Conservation (phyloP, 768 basidiomycete genomes). For the Phallus indusiatus region DNA sequence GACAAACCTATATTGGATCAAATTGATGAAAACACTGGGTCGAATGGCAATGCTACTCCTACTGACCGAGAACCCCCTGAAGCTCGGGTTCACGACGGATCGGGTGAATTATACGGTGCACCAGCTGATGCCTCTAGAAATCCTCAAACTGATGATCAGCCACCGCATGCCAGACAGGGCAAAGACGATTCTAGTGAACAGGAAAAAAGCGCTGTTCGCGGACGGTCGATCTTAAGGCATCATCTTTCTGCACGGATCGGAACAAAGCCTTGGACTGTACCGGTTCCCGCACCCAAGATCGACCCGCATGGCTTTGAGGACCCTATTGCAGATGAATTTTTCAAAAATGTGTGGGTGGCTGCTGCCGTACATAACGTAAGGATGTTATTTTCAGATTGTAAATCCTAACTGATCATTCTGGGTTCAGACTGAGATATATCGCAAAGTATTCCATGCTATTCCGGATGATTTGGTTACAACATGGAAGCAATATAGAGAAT, state of each 20-base stretch:
- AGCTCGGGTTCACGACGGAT: constrained; percentile 29
- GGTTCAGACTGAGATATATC: constrained; percentile 82
- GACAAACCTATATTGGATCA: constrained; percentile 22
- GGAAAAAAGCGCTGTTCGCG: constrained; percentile 40
- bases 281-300: constrained; percentile 59
- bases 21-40: constrained; percentile 16
- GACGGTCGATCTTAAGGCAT: constrained; percentile 44
- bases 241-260: constrained; percentile 43
- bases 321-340: constrained; percentile 79
- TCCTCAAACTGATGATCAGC: constrained; percentile 33
- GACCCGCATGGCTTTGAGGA: constrained; percentile 79
- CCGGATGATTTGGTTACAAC: constrained; percentile 91
- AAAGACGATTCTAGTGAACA: constrained; percentile 35
- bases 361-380: constrained; percentile 83
- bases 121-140: constrained; percentile 42
- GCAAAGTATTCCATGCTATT: constrained; percentile 88
- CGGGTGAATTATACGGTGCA: constrained; percentile 37
- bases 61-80: constrained; percentile 17
- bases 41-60: constrained; percentile 11
- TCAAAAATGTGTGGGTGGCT: constrained; percentile 84
- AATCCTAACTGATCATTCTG: constrained; percentile 3
- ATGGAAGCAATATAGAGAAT: constrained; percentile 95
- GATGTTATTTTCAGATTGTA: not conserved
- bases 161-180: constrained; percentile 37
- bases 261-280: constrained; percentile 50